Conservation (phyloP, 257 asterid genomes). For the Solanum sejunctum region DNA sequence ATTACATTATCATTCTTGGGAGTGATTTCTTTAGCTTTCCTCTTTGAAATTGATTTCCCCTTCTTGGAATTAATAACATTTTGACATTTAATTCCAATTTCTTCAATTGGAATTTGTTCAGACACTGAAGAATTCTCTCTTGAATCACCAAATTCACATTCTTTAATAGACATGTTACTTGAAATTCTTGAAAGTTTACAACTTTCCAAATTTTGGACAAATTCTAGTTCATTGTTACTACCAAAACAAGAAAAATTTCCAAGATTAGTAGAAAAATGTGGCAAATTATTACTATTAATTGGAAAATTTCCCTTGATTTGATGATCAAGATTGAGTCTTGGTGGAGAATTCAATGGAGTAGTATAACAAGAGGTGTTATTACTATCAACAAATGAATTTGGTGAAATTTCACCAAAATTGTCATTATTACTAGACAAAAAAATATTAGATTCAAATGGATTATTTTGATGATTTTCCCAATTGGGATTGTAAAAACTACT, state of each 20-base stretch:
- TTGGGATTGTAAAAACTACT: constrained; percentile 20
- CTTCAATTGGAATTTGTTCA: constrained; percentile 46
- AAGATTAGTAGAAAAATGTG: constrained; percentile 46
- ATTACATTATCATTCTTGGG: constrained; percentile 24
- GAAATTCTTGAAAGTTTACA: constrained; percentile 26
- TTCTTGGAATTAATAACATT: constrained; percentile 38
- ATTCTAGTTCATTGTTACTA: not conserved
- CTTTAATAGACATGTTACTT: constrained; percentile 18
- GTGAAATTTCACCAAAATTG: constrained; percentile 44
- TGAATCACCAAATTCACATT: constrained; percentile 39
- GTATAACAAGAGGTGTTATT: constrained; percentile 42
- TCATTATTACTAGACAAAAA: constrained; percentile 15
- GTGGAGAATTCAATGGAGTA: constrained; percentile 73
- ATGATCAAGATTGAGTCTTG: constrained; percentile 41
- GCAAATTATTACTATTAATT: not conserved
- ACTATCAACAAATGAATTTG: constrained; percentile 10
- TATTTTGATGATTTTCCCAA: constrained; percentile 54
- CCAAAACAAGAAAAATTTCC: constrained; percentile 56
- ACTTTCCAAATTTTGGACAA: not conserved
- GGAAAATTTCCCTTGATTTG: constrained; percentile 29
- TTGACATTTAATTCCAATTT: constrained; percentile 1
- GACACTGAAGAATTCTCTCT: constrained; percentile 66
- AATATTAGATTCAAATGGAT: constrained; percentile 49
- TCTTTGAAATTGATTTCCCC: constrained; percentile 48
- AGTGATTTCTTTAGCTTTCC: constrained; percentile 37